Evolutionary conservation across 2,329 filamentous ascomycete genomes (phyloP).

Genomic region (Pyrenophora seminiperda): DNA sequence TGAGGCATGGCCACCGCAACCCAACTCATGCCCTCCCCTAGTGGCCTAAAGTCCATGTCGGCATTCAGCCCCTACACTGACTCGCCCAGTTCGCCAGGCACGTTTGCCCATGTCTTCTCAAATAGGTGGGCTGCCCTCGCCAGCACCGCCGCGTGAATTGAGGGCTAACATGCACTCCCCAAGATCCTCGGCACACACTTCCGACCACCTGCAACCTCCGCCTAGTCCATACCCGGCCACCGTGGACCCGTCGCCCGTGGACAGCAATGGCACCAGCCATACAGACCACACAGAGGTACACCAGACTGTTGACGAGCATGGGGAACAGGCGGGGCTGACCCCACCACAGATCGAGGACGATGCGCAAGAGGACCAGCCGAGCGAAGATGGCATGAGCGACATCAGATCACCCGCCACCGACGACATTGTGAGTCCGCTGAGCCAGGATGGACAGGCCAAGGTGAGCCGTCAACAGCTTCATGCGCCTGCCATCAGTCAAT

Average conservation of each 20-base stretch:
- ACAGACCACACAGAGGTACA: constrained; percentile 75
- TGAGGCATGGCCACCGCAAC: constrained; percentile 48
- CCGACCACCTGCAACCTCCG: constrained; percentile 55
- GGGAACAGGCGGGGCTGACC: constrained; percentile 29
- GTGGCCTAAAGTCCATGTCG: constrained; percentile 47
- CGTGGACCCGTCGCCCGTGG: constrained; percentile 81
- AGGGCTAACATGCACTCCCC: constrained; percentile 38
- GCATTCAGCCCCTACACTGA: constrained; percentile 59
- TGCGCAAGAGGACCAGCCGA: constrained; percentile 62
- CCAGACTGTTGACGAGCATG: not conserved
- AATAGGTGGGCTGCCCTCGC: constrained; percentile 53
- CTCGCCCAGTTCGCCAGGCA: constrained; percentile 56
- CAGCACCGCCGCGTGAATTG: not conserved
- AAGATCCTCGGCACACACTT: constrained; percentile 52
- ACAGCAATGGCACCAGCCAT: constrained; percentile 80
- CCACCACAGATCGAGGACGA: constrained; percentile 71
- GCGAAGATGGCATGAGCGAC: constrained; percentile 47
- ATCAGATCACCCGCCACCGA: constrained; percentile 46
- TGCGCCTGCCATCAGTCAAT: constrained; percentile 1
- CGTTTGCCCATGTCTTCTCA: constrained; percentile 50
- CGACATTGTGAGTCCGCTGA: constrained; percentile 44
- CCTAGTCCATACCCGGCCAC: constrained; percentile 63
- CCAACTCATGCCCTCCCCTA: constrained; percentile 54
- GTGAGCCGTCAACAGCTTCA: constrained; percentile 23
- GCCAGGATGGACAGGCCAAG: constrained; percentile 39